Evolutionary conservation across 768 basidiomycete genomes (phyloP).

Genomic region (Amanita muscaria): DNA sequence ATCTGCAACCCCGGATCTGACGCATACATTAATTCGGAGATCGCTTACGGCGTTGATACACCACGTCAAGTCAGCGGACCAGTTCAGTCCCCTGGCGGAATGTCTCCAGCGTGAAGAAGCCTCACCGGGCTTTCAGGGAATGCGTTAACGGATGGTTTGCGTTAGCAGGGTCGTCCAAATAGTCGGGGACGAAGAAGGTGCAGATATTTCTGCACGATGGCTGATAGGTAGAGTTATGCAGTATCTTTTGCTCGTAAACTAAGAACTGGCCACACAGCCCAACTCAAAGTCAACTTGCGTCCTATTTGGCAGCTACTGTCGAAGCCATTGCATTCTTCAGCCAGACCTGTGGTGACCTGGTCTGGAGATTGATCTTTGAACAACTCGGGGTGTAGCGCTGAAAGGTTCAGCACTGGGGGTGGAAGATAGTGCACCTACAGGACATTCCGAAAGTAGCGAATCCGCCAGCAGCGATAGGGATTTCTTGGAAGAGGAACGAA

Average conservation of each 20-base stretch:
- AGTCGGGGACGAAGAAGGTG: constrained; percentile 47
- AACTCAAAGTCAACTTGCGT: constrained; percentile 87
- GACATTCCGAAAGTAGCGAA: not conserved
- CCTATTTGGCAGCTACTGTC: constrained; percentile 83
- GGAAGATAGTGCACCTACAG: not conserved
- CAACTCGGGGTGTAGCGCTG: constrained; percentile 42
- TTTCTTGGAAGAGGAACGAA: constrained; percentile 61
- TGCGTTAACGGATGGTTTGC: constrained; percentile 74
- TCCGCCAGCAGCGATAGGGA: constrained; percentile 18
- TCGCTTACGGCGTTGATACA: constrained; percentile 75
- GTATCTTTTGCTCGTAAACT: too few species aligned
- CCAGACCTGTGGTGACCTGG: constrained; percentile 52
- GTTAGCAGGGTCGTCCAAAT: constrained; percentile 64
- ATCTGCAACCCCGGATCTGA: constrained; percentile 27
- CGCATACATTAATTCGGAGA: constrained; percentile 56
- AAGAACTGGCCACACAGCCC: constrained; percentile 54
- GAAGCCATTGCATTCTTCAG: constrained; percentile 50
- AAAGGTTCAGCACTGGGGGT: too few species aligned
- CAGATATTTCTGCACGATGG: constrained; percentile 65
- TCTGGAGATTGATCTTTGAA: constrained; percentile 64
- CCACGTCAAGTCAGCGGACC: constrained; percentile 64
- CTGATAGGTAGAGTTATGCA: constrained; percentile 49
- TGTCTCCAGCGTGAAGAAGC: constrained; percentile 38
- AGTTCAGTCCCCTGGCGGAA: constrained; percentile 53
- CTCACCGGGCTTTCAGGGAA: too few species aligned